Evolutionary conservation across 192 early-diverging fungal species (phyloP).

Genomic region (Piromyces sp.): DNA sequence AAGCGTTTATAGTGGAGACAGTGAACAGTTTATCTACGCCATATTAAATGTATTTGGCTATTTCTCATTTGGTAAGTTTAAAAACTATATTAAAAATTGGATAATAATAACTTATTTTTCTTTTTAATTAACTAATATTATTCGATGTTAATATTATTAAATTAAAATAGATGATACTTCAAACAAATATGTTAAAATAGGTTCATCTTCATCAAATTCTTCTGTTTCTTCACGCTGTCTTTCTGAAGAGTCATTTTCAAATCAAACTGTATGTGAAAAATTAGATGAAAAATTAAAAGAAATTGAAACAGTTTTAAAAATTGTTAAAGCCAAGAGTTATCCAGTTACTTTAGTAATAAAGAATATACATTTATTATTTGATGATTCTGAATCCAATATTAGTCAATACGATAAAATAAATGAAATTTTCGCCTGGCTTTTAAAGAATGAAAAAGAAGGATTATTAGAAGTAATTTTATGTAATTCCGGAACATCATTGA

Average conservation of each 20-base stretch:
- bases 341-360: background rate
- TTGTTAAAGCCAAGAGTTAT: background rate
- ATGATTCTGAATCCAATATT: background rate
- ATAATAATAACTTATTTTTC: too few species aligned
- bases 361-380: background rate
- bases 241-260: background rate
- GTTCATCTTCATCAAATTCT: background rate
- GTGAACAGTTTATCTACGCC: background rate
- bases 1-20: background rate
- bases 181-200: background rate
- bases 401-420: background rate
- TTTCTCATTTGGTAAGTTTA: background rate
- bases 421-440: background rate
- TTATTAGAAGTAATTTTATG: background rate
- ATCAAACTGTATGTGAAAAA: background rate
- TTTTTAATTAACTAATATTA: background rate
- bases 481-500: background rate
- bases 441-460: background rate
- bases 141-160: background rate
- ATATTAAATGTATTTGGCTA: background rate
- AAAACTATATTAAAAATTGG: too few species aligned
- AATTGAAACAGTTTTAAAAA: background rate
- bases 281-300: background rate
- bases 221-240: background rate
- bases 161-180: background rate